Evolutionary conservation across 2,329 filamentous ascomycete species (phyloP).

Genomic region (Colletotrichum noveboracense): DNA sequence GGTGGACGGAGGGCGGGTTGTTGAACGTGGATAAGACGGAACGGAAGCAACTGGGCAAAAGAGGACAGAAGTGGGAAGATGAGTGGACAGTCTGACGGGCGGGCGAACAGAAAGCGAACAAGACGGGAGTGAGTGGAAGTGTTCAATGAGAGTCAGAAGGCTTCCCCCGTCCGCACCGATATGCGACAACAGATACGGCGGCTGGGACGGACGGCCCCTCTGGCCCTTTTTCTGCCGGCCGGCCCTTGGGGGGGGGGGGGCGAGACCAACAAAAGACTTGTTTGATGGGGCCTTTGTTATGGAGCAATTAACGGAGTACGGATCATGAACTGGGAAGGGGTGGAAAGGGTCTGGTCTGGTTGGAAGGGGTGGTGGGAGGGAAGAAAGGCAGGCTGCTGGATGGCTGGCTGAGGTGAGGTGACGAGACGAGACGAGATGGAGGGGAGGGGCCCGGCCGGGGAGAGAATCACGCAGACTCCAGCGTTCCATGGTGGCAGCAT

Average conservation of each 20-base stretch:
- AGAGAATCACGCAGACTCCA: conserved; percentile 11
- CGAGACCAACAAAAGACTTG: neutral
- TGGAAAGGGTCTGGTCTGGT: neutral
- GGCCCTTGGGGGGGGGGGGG: neutral
- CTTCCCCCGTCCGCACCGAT: neutral
- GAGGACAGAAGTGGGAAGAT: neutral
- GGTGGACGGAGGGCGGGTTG: neutral
- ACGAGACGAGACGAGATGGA: neutral
- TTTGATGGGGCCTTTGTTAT: neutral
- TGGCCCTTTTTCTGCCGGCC: neutral
- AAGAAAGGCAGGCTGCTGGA: neutral
- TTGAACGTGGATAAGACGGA: neutral
- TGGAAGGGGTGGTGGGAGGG: neutral
- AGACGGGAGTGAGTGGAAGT: neutral
- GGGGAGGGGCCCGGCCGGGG: neutral
- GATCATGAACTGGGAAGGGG: neutral
- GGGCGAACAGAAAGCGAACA: neutral
- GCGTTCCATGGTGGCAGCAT: conserved; percentile 15
- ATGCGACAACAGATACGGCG: neutral
- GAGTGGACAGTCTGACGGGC: neutral
- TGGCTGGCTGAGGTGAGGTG: conserved; percentile 15
- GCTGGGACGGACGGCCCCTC: neutral
- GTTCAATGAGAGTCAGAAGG: neutral
- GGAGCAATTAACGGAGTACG: neutral
- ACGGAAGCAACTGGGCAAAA: neutral